These are phyloP conservation scores for Tilletia setariae DNA, from an alignment of 1,284 basidiomycete genomes.

Conservation along the genomic window DNA sequence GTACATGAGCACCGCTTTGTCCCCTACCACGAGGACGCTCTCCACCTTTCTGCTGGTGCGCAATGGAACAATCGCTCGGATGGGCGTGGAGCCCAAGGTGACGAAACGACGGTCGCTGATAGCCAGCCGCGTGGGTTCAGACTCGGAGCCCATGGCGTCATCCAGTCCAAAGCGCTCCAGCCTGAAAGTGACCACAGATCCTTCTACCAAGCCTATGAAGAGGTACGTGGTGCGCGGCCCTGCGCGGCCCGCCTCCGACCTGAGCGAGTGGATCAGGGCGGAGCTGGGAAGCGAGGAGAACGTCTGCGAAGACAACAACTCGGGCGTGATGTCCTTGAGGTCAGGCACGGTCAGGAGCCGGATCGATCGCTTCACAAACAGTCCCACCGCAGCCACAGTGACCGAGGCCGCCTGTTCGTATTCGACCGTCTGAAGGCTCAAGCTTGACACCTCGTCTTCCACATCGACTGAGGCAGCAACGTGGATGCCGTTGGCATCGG, in stretches of 20 bases:
- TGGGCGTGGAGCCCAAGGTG: conserved; percentile 68
- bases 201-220: conserved; percentile 75
- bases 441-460: conserved; percentile 44
- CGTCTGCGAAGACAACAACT: conserved; percentile 21
- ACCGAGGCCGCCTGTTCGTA: not conserved
- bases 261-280: conserved; percentile 69
- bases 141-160: not conserved
- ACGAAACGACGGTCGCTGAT: conserved; percentile 62
- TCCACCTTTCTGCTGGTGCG: conserved; percentile 28
- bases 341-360: conserved; percentile 62
- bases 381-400: conserved; percentile 64
- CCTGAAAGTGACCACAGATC: conserved; percentile 67
- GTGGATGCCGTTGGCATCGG: conserved; percentile 47
- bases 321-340: conserved; percentile 54
- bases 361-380: conserved; percentile 71
- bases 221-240: conserved; percentile 62
- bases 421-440: conserved; percentile 16
- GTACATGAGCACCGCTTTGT: conserved; percentile 17
- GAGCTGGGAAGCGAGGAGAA: conserved; percentile 64
- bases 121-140: conserved; percentile 22
- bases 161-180: conserved; percentile 36
- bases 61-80: conserved; percentile 59
- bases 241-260: conserved; percentile 36
- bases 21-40: conserved; percentile 46
- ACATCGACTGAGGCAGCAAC: conserved; percentile 23